Percentiles rank a stretch among this genome's conserved stretches.
phyloP scores from a whole-genome alignment of 2,329 filamentous ascomycete genomes.

The Ascochyta lentis region DNA sequence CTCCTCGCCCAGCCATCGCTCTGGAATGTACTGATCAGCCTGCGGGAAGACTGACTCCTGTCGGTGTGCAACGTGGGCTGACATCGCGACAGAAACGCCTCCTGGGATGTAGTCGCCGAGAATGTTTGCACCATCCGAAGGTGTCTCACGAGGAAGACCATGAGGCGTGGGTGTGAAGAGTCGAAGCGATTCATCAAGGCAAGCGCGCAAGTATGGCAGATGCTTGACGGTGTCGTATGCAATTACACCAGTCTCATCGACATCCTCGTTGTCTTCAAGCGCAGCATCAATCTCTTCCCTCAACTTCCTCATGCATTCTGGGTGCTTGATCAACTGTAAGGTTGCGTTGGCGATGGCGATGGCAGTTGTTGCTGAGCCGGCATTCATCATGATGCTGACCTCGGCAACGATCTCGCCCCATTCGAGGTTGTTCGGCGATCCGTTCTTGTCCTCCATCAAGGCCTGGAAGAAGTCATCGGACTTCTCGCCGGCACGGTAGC shows the following conservation, averaged over 20 bases:
- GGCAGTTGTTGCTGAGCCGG: slow-evolving; percentile 60
- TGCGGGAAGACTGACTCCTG: slow-evolving; percentile 36
- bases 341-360: slow-evolving; percentile 62
- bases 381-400: slow-evolving; percentile 59
- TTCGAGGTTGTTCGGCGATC: slow-evolving; percentile 56
- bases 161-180: slow-evolving; percentile 55
- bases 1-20: slow-evolving; percentile 48
- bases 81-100: slow-evolving; percentile 40
- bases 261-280: slow-evolving; percentile 36
- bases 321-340: slow-evolving; percentile 60
- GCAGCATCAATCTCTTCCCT: slow-evolving; percentile 38
- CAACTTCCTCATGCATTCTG: slow-evolving; percentile 36
- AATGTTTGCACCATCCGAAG: slow-evolving; percentile 37
- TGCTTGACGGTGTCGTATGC: slow-evolving; percentile 40
- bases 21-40: slow-evolving; percentile 43
- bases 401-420: slow-evolving; percentile 67
- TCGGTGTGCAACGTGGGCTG: slow-evolving; percentile 58
- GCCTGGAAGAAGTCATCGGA: slow-evolving; percentile 66
- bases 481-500: slow-evolving; percentile 60
- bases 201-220: slow-evolving; percentile 49
- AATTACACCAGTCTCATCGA: slow-evolving; percentile 34
- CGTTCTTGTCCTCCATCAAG: slow-evolving; percentile 61
- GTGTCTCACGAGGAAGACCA: slow-evolving; percentile 47
- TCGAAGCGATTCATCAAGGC: slow-evolving; percentile 54
- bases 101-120: slow-evolving; percentile 38